Base-by-base conservation (phyloP, 2,329 filamentous ascomycete species). In the Penicillium janthinellum region DNA sequence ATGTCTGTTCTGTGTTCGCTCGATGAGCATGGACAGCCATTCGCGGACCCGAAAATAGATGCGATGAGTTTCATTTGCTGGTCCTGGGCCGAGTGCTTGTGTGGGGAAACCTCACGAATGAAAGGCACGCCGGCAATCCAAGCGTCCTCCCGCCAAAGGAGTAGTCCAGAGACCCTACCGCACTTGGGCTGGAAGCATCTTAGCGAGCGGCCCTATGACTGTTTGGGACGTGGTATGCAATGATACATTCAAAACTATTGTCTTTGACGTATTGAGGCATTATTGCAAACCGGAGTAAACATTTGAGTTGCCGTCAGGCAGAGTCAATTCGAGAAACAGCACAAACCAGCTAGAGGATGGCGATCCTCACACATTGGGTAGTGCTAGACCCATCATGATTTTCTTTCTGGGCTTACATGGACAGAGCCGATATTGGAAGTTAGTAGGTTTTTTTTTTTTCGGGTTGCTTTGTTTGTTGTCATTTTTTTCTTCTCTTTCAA, bases 41-140 rank as follows among this genome's bases (percentile, higher is more conserved):
- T 42, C 35, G 49, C 31, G 15, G 25, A 22, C 25, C 47, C 49
- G 12, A 53, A 51, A 49, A 37, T 28, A 61, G 42, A 54, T 50
- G 47, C 42, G 54, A 61, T 56, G 57, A 57, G 52, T 61, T 49
- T 61, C 57, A 62, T 62, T 54, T 57, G 58, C 58, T 57, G 57
- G 61, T 38, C 14, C 48, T 52, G 51, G 51, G 39, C 5, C 37
- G 38, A 44, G 28, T 47, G 17, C 17, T 51, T 45, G 20, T 64
- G 65, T 65, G 65, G 65, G 66, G 64, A 67, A 68, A 67, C 64
- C 58, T 63, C 61, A 48, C 65, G 58, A 68, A 66, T 68, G 44
- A 61, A 22, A 62, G 37, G 17, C 47, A 20, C 39, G 38, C 37
- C 47, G 44, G 44, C 47, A 57, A 47, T 28, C 4, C 4, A 52